Conservation (phyloP, 2,329 filamentous ascomycete species). For the Daldinia sp. region DNA sequence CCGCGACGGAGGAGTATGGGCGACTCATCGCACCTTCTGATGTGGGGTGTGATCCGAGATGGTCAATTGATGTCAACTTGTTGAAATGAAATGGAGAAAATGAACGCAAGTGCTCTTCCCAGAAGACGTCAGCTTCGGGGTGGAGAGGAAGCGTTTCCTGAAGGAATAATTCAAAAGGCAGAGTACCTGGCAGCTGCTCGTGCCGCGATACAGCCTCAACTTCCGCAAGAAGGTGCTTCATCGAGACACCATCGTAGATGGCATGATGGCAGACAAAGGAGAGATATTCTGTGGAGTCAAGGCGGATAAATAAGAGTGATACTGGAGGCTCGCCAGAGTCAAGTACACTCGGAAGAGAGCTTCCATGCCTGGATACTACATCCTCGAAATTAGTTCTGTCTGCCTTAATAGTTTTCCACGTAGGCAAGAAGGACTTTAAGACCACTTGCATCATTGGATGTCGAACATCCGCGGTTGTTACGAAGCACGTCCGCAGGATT, state of each 20-base stretch:
- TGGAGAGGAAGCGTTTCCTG: slow-evolving; percentile 65
- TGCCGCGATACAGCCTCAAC: slow-evolving; percentile 70
- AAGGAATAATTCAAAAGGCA: slow-evolving; percentile 74
- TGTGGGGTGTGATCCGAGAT: slow-evolving; percentile 30
- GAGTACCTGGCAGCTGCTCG: slow-evolving; percentile 59
- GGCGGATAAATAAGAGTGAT: slow-evolving; percentile 58
- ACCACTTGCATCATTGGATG: slow-evolving; percentile 81
- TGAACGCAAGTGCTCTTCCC: slow-evolving; percentile 67
- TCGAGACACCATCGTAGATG: slow-evolving; percentile 86
- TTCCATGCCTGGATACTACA: slow-evolving; percentile 54
- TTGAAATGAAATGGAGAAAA: slow-evolving; percentile 56
- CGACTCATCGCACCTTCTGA: slow-evolving; percentile 18
- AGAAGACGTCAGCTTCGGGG: slow-evolving; percentile 70
- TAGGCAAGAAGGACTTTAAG: slow-evolving; percentile 59
- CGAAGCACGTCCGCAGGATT: slow-evolving; percentile 83
- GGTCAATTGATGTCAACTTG: slow-evolving; percentile 12
- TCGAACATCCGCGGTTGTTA: slow-evolving; percentile 69
- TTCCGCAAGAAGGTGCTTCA: slow-evolving; percentile 76
- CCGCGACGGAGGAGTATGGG: slow-evolving; percentile 61
- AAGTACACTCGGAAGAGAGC: slow-evolving; percentile 55
- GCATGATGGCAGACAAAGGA: slow-evolving; percentile 79
- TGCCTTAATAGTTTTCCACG: slow-evolving; percentile 56
- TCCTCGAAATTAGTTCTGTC: slow-evolving; percentile 34
- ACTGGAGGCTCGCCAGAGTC: slow-evolving; percentile 61
- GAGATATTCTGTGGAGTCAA: slow-evolving; percentile 53